phyloP scores from a whole-genome alignment of 495 filamentous ascomycete genomes.

The Aspergillus sclerotiicarbonarius region DNA sequence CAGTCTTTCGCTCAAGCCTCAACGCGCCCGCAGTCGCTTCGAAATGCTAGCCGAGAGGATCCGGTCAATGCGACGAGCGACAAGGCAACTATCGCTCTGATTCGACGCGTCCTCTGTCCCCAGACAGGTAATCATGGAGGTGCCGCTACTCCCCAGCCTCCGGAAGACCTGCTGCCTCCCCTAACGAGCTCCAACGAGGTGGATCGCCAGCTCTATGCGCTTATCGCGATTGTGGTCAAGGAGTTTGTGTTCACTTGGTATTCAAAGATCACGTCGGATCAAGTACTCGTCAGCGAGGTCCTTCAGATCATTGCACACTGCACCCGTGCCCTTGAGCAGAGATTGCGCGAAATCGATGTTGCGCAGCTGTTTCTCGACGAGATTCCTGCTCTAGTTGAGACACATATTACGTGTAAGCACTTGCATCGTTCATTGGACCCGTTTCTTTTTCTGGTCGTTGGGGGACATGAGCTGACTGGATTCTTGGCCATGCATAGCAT shows the following conservation, averaged over 20 bases:
- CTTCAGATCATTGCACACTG: constrained; percentile 87
- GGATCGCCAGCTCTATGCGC: constrained; percentile 87
- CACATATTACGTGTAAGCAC: constrained; percentile 70
- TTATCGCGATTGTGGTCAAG: constrained; percentile 81
- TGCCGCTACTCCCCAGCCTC: constrained; percentile 46
- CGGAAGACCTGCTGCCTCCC: constrained; percentile 82
- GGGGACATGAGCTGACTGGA: constrained; percentile 2
- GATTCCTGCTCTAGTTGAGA: constrained; percentile 75
- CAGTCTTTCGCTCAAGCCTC: constrained; percentile 30
- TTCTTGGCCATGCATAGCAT: constrained; percentile 30
- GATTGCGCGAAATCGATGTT: constrained; percentile 77
- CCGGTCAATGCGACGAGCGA: constrained; percentile 47
- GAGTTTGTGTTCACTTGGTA: constrained; percentile 95
- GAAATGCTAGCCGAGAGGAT: constrained; percentile 27
- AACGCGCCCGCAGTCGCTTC: constrained; percentile 32
- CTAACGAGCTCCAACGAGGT: constrained; percentile 91
- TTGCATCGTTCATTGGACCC: background rate
- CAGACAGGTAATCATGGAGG: constrained; percentile 41
- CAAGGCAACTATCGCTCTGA: constrained; percentile 56
- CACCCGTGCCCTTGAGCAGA: constrained; percentile 80
- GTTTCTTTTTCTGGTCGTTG: background rate
- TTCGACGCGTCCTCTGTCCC: constrained; percentile 66
- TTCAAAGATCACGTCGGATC: constrained; percentile 83
- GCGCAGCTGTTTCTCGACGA: constrained; percentile 85
- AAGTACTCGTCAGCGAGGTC: constrained; percentile 79